Evolutionary conservation across 2,329 filamentous ascomycete genomes (phyloP), one percentile per base, ranked within the genome.

Genomic region (Helotiales sp.): DNA sequence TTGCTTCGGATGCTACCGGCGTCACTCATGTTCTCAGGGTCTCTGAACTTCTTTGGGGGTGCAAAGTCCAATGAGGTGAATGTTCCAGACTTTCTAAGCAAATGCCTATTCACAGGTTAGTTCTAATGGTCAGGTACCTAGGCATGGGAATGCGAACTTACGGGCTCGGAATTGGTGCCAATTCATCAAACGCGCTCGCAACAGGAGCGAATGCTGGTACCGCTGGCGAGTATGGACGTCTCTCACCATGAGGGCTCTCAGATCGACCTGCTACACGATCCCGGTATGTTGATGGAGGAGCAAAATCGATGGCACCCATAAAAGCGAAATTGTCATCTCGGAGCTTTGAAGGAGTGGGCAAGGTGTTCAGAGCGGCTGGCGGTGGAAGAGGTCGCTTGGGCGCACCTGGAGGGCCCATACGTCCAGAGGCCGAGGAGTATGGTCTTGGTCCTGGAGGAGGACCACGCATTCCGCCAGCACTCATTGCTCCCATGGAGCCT

Each of bases 291-390:
- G 86, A 83, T 1, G 92, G 93, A 26, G 96, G 96, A 0, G 96
- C 96, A 79, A 97, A 98, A 73, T 97, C 95, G 65, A 91, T 86
- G 0, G 93, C 85, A 60, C 82, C 81, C 72, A 89, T 74, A 81
- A 91, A 78, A 54, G 91, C 88, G 71, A 97, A 89, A 2, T 87
- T 86, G 77, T 97, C 93, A 68, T 97, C 94, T 75, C 84, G 91
- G 49, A 99, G 84, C 82, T 93, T 91, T 61, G 91, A 89, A 0
- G 96, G 95, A 1, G 93, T 96, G 8, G 95, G 95, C 22, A 99
- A 83, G 1, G 92, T 90, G 57, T 83, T 86, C 24, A 99, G 86
- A 13, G 89, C 85, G 30, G 86, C 78, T 1, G 94, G 96, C 5
- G 94, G 93, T 28, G 93, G 91, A 72, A 89, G 78, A 60, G 84